Evolutionary conservation across 1,139 yeast genomes (phyloP).

Genomic region (Taphrina betulina): DNA sequence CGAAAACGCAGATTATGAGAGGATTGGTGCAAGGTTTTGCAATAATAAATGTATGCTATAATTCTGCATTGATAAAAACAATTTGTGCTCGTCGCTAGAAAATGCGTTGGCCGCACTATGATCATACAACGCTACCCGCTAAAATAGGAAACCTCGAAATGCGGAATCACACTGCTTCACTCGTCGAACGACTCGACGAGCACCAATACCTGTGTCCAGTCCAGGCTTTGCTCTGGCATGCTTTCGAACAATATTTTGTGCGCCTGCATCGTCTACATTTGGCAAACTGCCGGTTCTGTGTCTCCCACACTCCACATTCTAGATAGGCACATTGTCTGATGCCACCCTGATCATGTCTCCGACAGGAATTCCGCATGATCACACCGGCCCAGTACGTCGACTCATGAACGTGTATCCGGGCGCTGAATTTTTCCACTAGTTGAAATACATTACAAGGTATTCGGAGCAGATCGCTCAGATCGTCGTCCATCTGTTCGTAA

Average conservation of each 20-base stretch:
- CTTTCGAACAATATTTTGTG: slow-evolving; percentile 89
- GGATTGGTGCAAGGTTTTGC: too few relatives aligned
- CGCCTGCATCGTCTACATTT: slow-evolving; percentile 92
- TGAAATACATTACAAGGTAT: slow-evolving; percentile 68
- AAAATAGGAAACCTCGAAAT: too few relatives aligned
- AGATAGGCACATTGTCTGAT: slow-evolving; percentile 93
- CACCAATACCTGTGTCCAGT: slow-evolving; percentile 94
- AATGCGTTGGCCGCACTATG: too few relatives aligned
- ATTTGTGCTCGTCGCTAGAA: too few relatives aligned
- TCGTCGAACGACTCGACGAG: too few relatives aligned
- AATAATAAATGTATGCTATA: too few relatives aligned
- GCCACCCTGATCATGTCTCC: slow-evolving; percentile 81
- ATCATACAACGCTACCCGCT: too few relatives aligned
- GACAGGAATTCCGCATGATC: slow-evolving; percentile 90
- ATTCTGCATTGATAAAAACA: too few relatives aligned
- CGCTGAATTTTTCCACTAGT: slow-evolving; percentile 85
- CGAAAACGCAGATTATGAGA: too few relatives aligned
- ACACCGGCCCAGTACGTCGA: slow-evolving; percentile 97
- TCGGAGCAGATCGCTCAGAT: slow-evolving; percentile 19
- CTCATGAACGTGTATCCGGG: slow-evolving; percentile 64
- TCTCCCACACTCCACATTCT: slow-evolving; percentile 95
- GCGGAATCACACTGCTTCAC: too few relatives aligned
- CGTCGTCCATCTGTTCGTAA: slow-evolving; percentile 27
- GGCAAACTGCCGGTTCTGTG: slow-evolving; percentile 83
- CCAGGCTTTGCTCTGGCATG: slow-evolving; percentile 92